phyloP scores from a whole-genome alignment of 2,329 filamentous ascomycete species.

The Coleophoma cylindrospora region DNA sequence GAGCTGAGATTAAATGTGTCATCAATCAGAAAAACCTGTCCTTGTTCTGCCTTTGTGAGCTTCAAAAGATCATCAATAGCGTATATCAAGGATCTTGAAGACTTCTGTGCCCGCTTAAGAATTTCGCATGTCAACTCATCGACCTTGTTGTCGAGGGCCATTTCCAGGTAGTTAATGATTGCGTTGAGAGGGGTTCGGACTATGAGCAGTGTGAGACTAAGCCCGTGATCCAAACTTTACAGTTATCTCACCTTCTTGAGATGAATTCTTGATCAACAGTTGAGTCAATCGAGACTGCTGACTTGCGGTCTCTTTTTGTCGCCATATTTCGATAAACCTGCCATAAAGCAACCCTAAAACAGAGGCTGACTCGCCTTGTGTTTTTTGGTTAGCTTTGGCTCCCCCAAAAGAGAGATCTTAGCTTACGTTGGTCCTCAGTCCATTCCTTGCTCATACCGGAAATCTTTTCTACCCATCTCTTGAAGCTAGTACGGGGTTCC shows the following conservation, averaged over 20 bases:
- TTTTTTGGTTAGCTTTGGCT: background rate
- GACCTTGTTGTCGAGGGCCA: conserved; percentile 14
- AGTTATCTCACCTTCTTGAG: conserved; percentile 9
- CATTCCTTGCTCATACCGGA: conserved; percentile 13
- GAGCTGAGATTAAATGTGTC: conserved; percentile 12
- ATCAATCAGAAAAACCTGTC: conserved; percentile 4
- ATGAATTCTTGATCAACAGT: conserved; percentile 15
- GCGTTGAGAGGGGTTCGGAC: conserved; percentile 17
- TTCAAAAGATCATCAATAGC: conserved; percentile 16
- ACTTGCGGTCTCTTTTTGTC: conserved; percentile 12
- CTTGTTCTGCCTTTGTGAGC: conserved; percentile 15
- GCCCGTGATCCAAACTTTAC: background rate
- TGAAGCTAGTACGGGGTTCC: conserved; percentile 17
- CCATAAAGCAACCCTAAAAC: conserved; percentile 16
- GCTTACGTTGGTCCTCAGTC: conserved; percentile 14
- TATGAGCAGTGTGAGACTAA: background rate
- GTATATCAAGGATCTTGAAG: conserved; percentile 14
- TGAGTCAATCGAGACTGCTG: conserved; percentile 12
- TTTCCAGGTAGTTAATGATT: conserved; percentile 18
- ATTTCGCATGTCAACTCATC: conserved; percentile 14
- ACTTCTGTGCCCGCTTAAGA: conserved; percentile 12
- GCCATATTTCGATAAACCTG: conserved; percentile 19
- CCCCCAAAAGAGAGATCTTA: background rate
- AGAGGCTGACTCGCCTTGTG: conserved; percentile 14
- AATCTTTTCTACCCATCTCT: conserved; percentile 15